A percentile compares a stretch with the other conserved stretches of the same genome.
Conservation (phyloP, 2,329 filamentous ascomycete species). For the Colletotrichum sp. region DNA sequence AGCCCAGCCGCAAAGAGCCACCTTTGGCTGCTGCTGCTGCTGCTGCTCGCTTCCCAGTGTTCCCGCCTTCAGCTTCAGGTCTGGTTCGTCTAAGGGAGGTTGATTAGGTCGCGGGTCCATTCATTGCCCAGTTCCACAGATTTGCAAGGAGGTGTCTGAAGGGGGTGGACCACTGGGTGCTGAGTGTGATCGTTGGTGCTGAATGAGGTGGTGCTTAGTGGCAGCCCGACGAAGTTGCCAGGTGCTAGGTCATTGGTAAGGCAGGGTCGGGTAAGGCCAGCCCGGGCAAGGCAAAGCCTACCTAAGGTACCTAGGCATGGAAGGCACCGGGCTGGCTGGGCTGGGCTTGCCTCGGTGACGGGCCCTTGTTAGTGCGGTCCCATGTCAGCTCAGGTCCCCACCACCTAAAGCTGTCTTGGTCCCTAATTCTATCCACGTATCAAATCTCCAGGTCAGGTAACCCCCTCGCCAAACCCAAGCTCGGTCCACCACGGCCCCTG, state of each 20-base stretch:
- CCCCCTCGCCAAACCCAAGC: slow-evolving; percentile 4
- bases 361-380: slow-evolving; percentile 9
- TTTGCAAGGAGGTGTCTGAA: neutral
- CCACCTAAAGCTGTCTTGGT: neutral
- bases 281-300: neutral
- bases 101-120: neutral
- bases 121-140: neutral
- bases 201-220: neutral
- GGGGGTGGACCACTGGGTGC: neutral
- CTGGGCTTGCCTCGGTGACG: slow-evolving; percentile 5
- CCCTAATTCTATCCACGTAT: slow-evolving; percentile 2
- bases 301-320: neutral
- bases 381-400: neutral
- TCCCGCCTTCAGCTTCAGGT: neutral
- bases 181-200: neutral
- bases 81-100: neutral
- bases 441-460: neutral
- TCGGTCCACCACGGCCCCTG: slow-evolving; percentile 7
- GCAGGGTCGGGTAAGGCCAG: neutral
- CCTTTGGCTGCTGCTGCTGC: neutral
- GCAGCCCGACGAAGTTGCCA: neutral
- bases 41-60: neutral
- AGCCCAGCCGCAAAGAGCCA: slow-evolving; percentile 4
- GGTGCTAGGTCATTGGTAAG: neutral
- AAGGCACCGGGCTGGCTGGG: neutral